These are phyloP conservation scores for Pseudocercospora fijiensis DNA, from an alignment of 2,329 filamentous ascomycete genomes.

Conservation along the genomic window DNA sequence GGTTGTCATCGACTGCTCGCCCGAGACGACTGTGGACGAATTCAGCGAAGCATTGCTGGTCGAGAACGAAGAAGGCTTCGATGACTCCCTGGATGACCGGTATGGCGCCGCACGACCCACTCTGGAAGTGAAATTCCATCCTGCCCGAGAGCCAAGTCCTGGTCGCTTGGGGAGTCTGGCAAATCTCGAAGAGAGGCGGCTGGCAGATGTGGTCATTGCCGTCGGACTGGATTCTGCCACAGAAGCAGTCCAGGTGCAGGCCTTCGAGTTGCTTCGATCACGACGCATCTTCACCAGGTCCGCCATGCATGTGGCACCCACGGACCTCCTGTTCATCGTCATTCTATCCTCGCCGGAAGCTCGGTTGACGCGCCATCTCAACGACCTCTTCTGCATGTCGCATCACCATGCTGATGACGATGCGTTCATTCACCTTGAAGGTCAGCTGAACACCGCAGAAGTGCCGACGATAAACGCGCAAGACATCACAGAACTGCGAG, in stretches of 20 bases:
- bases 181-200: slow-evolving; percentile 52
- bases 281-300: slow-evolving; percentile 74
- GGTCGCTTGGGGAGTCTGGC: slow-evolving; percentile 15
- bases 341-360: slow-evolving; percentile 48
- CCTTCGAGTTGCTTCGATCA: slow-evolving; percentile 71
- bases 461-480: slow-evolving; percentile 23
- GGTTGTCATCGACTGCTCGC: slow-evolving; percentile 69
- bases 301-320: slow-evolving; percentile 70
- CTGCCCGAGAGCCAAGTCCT: slow-evolving; percentile 17
- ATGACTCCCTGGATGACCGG: background rate
- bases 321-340: slow-evolving; percentile 76
- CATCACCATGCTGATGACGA: slow-evolving; percentile 75
- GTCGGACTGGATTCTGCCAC: slow-evolving; percentile 73
- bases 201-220: slow-evolving; percentile 81
- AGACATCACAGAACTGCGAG: slow-evolving; percentile 59
- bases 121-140: slow-evolving; percentile 21
- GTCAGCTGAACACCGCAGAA: slow-evolving; percentile 40
- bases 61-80: slow-evolving; percentile 13
- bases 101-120: slow-evolving; percentile 9
- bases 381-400: slow-evolving; percentile 83
- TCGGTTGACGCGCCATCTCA: slow-evolving; percentile 51
- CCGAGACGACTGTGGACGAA: slow-evolving; percentile 73
- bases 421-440: slow-evolving; percentile 73
- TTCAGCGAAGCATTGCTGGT: slow-evolving; percentile 71
- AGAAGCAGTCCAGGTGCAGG: slow-evolving; percentile 80